Conservation (phyloP, 2,329 filamentous ascomycete genomes). For the Penicillium sp. region DNA sequence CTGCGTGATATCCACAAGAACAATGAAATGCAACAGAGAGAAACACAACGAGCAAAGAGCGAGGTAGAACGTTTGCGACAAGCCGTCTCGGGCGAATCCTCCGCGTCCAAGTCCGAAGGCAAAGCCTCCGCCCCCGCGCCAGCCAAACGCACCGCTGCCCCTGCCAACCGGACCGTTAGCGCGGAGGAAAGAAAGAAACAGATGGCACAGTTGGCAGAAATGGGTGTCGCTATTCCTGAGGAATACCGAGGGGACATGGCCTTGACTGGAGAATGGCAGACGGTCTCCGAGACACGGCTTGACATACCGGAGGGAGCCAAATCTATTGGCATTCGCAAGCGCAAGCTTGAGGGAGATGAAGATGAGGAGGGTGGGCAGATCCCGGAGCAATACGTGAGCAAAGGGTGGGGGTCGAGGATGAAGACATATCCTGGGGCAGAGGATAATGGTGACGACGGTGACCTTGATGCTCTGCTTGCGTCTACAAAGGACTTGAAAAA, state of each 20-base stretch:
- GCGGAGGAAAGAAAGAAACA: constrained; percentile 76
- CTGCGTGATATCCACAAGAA: constrained; percentile 83
- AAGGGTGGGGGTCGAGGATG: constrained; percentile 47
- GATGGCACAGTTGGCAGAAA: constrained; percentile 79
- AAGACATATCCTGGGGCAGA: constrained; percentile 41
- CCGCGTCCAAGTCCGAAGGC: constrained; percentile 20
- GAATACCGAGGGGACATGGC: constrained; percentile 78
- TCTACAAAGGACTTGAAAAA: constrained; percentile 42
- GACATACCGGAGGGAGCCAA: constrained; percentile 46
- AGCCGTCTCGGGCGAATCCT: constrained; percentile 57
- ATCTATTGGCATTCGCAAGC: constrained; percentile 47
- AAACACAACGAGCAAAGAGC: constrained; percentile 77
- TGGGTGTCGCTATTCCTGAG: constrained; percentile 83
- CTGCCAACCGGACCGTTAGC: constrained; percentile 44
- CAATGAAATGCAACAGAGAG: constrained; percentile 76
- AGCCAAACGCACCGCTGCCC: constrained; percentile 33
- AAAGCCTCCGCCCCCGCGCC: constrained; percentile 19
- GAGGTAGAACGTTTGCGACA: constrained; percentile 87
- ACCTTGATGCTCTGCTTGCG: constrained; percentile 46
- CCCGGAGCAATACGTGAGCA: constrained; percentile 35
- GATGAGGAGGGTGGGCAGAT: constrained; percentile 39
- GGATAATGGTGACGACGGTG: constrained; percentile 31
- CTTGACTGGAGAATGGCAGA: constrained; percentile 85
- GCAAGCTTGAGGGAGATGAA: constrained; percentile 46
- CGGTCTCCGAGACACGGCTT: constrained; percentile 54